phyloP scores from a whole-genome alignment of 768 basidiomycete species.

The Mycena capillaripes region DNA sequence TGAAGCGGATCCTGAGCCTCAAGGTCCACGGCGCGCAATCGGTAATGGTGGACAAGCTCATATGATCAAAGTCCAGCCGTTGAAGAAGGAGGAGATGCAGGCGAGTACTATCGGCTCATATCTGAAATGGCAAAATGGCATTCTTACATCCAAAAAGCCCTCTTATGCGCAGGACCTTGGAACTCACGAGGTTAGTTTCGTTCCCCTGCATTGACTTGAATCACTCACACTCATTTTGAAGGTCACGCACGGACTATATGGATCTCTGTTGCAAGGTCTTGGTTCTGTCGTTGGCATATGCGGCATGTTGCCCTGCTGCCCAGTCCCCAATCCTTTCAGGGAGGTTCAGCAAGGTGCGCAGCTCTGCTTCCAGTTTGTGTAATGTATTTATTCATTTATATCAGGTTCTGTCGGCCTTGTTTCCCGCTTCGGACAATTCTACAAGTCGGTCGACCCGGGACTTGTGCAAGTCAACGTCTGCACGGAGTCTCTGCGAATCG shows the following conservation, averaged over 20 bases:
- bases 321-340: conserved; percentile 87
- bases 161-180: conserved; percentile 95
- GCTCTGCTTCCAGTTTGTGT: neutral
- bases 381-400: conserved; percentile 8
- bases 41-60: conserved; percentile 40
- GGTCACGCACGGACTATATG: conserved; percentile 90
- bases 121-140: neutral
- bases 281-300: conserved; percentile 75
- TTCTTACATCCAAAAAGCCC: conserved; percentile 62
- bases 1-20: neutral
- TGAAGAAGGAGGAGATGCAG: conserved; percentile 92
- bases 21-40: neutral
- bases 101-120: conserved; percentile 49
- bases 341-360: conserved; percentile 84
- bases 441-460: conserved; percentile 95
- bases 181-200: conserved; percentile 60
- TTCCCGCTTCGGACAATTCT: conserved; percentile 95
- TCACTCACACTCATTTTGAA: conserved; percentile 33
- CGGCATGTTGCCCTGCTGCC: conserved; percentile 89
- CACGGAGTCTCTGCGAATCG: conserved; percentile 87
- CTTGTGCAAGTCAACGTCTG: conserved; percentile 95
- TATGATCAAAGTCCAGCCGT: conserved; percentile 86
- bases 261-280: conserved; percentile 80
- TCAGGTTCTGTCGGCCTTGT: conserved; percentile 91
- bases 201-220: neutral